Conservation (phyloP, 352 stramenopile species). For the Globisporangium irregulare region DNA sequence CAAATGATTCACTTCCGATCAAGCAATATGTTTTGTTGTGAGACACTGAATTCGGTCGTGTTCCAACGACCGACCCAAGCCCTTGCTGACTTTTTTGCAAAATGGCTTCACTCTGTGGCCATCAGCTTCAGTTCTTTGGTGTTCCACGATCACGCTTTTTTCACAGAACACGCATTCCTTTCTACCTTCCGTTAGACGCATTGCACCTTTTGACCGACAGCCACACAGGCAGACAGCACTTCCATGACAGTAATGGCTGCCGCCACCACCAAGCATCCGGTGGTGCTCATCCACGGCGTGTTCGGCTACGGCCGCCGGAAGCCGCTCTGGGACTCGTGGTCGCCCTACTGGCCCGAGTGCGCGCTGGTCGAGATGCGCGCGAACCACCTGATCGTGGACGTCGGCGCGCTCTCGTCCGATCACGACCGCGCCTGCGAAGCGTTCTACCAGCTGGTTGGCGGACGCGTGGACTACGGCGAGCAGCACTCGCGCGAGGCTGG, state of each 20-base stretch:
- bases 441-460: constrained; percentile 39
- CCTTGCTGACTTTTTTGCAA: not conserved
- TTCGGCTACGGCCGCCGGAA: constrained; percentile 23
- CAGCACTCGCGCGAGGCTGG: not conserved
- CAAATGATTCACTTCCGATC: too few species aligned
- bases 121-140: constrained; percentile 1
- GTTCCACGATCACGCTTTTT: not conserved
- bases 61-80: too few species aligned
- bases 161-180: not conserved
- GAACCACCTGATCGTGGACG: constrained; percentile 36
- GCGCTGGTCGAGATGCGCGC: constrained; percentile 24
- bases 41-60: too few species aligned
- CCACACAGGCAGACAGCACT: not conserved
- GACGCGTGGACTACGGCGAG: constrained; percentile 18
- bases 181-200: not conserved
- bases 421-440: constrained; percentile 40
- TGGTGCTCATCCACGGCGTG: constrained; percentile 31
- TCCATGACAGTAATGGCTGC: not conserved
- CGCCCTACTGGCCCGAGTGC: constrained; percentile 36
- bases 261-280: constrained; percentile 20
- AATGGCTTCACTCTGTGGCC: not conserved
- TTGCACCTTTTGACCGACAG: not conserved
- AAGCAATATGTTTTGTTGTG: too few species aligned
- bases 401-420: constrained; percentile 35
- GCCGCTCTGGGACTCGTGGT: constrained; percentile 28